Conservation (phyloP, 257 asterid genomes). For the Misopates orontium region DNA sequence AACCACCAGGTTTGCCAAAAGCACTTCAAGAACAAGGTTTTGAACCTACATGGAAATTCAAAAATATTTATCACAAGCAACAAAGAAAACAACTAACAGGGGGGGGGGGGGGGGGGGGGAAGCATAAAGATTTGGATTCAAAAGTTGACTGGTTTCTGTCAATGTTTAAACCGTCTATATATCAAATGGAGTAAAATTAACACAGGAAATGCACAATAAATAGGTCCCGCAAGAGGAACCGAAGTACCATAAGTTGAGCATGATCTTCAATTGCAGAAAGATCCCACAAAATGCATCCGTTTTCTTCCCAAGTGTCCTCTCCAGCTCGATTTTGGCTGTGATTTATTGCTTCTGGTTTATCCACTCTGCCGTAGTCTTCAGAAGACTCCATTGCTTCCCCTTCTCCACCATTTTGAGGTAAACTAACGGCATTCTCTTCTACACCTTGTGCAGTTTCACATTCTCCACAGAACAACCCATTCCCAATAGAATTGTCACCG, state of each 20-base stretch:
- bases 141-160: background rate
- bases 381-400: constrained; percentile 42
- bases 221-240: constrained; percentile 15
- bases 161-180: background rate
- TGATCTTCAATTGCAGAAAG: constrained; percentile 87
- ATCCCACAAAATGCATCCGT: constrained; percentile 96
- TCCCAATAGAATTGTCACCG: constrained; percentile 33
- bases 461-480: constrained; percentile 37
- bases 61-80: constrained; percentile 16
- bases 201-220: constrained; percentile 8
- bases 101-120: no score
- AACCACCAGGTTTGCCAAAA: constrained; percentile 66
- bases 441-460: constrained; percentile 32
- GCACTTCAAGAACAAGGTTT: constrained; percentile 86
- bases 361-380: constrained; percentile 35
- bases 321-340: constrained; percentile 32
- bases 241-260: constrained; percentile 79
- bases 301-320: constrained; percentile 81
- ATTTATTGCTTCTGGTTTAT: constrained; percentile 30
- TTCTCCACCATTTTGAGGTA: constrained; percentile 49
- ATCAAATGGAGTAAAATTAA: constrained; percentile 21
- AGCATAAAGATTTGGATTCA: background rate
- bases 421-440: constrained; percentile 21
- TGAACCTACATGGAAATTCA: constrained; percentile 55
- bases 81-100: background rate